A percentile compares a stretch with the other conserved stretches of the same genome.
Evolutionary conservation across 257 asterid genomes (phyloP).

Genomic region (Anisodus acutangulus): DNA sequence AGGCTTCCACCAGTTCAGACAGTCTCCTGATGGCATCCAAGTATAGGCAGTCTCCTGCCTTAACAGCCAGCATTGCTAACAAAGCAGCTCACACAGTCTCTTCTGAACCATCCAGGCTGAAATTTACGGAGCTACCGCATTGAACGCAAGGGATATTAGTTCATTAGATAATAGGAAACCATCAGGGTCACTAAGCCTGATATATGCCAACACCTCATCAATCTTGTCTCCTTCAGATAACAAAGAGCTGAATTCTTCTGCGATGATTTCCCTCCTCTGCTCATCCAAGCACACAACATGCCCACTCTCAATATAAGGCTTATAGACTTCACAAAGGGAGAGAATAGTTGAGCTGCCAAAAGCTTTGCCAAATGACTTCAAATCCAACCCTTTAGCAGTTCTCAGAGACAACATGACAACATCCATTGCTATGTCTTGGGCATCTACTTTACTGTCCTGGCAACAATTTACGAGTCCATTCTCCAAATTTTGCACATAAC

Average conservation of each 20-base stretch:
- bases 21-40: conserved; percentile 6
- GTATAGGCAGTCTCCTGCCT: not conserved
- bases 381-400: conserved; percentile 78
- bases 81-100: not conserved
- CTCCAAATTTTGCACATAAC: conserved; percentile 70
- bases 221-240: conserved; percentile 36
- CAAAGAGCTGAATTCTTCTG: conserved; percentile 48
- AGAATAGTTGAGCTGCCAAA: conserved; percentile 59
- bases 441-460: conserved; percentile 41
- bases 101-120: not conserved
- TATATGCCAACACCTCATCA: conserved; percentile 49
- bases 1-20: not conserved
- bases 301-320: conserved; percentile 65
- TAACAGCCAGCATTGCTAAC: not conserved
- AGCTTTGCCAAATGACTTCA: conserved; percentile 61
- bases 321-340: conserved; percentile 67
- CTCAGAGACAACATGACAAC: conserved; percentile 85
- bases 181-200: conserved; percentile 87
- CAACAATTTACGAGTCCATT: conserved; percentile 35
- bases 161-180: conserved; percentile 90
- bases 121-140: conserved; percentile 53
- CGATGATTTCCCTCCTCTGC: conserved; percentile 47
- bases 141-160: conserved; percentile 83
- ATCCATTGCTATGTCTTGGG: conserved; percentile 75
- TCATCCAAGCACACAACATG: conserved; percentile 66